phyloP scores from a whole-genome alignment of 2,329 filamentous ascomycete species.

The Aspergillus japonicus region DNA sequence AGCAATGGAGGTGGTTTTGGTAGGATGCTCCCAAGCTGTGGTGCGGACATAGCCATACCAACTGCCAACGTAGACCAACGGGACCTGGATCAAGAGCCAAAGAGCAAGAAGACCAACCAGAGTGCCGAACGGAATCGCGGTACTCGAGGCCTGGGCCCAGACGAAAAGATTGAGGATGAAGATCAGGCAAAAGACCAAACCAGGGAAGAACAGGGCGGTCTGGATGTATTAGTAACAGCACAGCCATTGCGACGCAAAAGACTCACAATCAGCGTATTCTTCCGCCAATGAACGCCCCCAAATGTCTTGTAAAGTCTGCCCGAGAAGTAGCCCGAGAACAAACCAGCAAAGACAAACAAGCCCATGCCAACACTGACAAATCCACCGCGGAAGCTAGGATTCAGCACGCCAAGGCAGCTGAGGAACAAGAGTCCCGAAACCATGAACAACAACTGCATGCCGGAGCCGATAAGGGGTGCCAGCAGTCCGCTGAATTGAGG shows the following conservation, averaged over 20 bases:
- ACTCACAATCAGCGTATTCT: constrained; percentile 67
- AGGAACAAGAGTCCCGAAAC: constrained; percentile 68
- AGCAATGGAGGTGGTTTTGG: constrained; percentile 69
- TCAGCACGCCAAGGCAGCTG: constrained; percentile 73
- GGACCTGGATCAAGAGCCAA: constrained; percentile 83
- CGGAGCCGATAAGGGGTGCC: constrained; percentile 78
- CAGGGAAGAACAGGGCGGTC: constrained; percentile 76
- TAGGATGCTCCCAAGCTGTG: constrained; percentile 74
- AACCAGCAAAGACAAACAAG: constrained; percentile 77
- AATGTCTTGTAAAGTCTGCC: constrained; percentile 81
- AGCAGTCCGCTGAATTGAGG: constrained; percentile 70
- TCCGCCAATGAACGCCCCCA: constrained; percentile 69
- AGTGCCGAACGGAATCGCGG: constrained; percentile 79
- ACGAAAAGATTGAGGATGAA: constrained; percentile 86
- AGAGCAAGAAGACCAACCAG: constrained; percentile 69
- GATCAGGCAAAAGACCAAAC: constrained; percentile 69
- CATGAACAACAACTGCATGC: constrained; percentile 85
- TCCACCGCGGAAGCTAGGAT: constrained; percentile 85
- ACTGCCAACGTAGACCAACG: constrained; percentile 76
- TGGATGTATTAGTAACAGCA: constrained; percentile 25
- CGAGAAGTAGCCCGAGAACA: constrained; percentile 86
- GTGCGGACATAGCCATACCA: constrained; percentile 71
- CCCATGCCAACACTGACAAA: constrained; percentile 82
- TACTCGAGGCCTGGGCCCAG: constrained; percentile 86
- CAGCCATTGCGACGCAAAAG: background rate